A percentile compares a stretch with the other conserved stretches of the same genome.
These are phyloP conservation scores for Saraca asoca DNA, from an alignment of 331 rosid species.

Conservation along the genomic window DNA sequence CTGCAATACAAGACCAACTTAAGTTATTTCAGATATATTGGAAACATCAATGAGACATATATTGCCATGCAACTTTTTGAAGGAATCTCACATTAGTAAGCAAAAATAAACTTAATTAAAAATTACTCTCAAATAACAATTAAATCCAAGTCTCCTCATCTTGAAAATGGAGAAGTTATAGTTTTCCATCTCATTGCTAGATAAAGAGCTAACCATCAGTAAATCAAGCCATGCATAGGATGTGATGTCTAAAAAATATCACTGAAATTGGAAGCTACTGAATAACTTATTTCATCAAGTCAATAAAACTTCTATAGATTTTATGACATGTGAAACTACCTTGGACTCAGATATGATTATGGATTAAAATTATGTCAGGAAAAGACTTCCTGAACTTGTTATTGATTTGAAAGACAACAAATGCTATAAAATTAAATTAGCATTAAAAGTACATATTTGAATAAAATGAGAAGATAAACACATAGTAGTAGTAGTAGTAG, in stretches of 20 bases:
- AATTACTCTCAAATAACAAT: background rate
- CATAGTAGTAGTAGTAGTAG: background rate
- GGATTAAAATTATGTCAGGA: too few species aligned
- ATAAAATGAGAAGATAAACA: conserved; percentile 6
- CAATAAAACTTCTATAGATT: background rate
- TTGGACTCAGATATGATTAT: background rate
- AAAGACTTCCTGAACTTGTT: background rate
- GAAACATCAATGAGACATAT: conserved; percentile 32
- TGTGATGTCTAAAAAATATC: background rate
- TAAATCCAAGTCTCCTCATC: background rate
- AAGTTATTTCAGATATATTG: conserved; percentile 25
- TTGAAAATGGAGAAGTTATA: conserved; percentile 19
- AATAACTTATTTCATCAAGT: too few species aligned
- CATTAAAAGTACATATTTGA: background rate
- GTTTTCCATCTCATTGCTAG: too few species aligned
- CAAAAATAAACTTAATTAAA: background rate
- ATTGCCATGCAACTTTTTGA: conserved; percentile 22
- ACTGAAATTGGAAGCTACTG: too few species aligned
- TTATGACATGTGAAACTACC: conserved; percentile 3
- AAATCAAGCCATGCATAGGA: conserved; percentile 24
- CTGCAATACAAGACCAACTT: conserved; percentile 43
- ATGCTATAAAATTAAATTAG: background rate
- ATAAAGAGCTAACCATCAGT: background rate
- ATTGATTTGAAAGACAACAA: conserved; percentile 2
- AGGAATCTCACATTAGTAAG: background rate